Base-by-base conservation (phyloP, 2,329 filamentous ascomycete species). In the Lasiodiplodia gonubiensis region DNA sequence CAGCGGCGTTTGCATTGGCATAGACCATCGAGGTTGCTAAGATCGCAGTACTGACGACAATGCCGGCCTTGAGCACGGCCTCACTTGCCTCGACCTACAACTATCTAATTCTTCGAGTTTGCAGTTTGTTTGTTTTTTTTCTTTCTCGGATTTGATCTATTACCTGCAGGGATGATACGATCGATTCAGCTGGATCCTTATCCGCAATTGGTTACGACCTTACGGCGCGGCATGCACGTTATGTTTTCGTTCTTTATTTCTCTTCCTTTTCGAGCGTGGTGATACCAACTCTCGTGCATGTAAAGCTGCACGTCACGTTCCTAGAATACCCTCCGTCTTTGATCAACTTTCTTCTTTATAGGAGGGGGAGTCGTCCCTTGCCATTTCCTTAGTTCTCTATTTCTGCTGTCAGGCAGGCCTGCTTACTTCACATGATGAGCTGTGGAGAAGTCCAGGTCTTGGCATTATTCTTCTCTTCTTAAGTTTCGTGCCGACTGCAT, bases 171-270 rank as follows among this genome's bases (percentile, higher is more conserved):
- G 48, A 64, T 21, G 48, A 52, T 25, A 54, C 18, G 49, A 54
- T 64, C 42, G 59, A 63, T 30, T 35, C 21, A 21, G 59, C 46
- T 64, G 33, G 48, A 21, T 64, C 42, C 49, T 46, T 46, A 52
- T 23, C 25, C 21, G 25, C 57, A 49, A 48, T 51, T 63, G 48
- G 46, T 64, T 64, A 64, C 33, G 61, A 64, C 61, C 61, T 64
- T 37, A 64, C n/a, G 61, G 61, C 61, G 49, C 49, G 61, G 49
- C 61, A 64, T 64, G 61, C 51, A 64, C 49, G 61, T 64, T 64
- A 64, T 54, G 48, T 53, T 54, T 64, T 33, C 30, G 30, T 27
- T 23, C 16, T 64, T 53, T 53, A 11, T 3, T 53, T 39, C 60
- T 49, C n/a, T 54, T 64, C 10, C 61, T 54, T 39, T 30, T 12